A percentile compares a stretch with the other conserved stretches of the same genome.
Evolutionary conservation across 2,329 filamentous ascomycete genomes (phyloP).

Genomic region (Colletotrichum sp.): DNA sequence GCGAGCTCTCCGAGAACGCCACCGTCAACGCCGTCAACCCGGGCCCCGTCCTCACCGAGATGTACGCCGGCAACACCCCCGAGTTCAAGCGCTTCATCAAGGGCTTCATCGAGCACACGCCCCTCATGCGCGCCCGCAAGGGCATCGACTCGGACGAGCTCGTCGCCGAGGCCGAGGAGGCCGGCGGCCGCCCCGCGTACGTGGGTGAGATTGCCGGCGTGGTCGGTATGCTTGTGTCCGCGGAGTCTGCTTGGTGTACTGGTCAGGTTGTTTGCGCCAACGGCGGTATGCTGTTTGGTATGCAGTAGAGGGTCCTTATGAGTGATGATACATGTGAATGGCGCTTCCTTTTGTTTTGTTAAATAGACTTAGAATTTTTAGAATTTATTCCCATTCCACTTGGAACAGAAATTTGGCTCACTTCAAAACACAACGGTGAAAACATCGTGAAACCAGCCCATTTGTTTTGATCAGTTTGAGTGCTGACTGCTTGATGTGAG

Average conservation of each 20-base stretch:
- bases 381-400: constrained; percentile 7
- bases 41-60: constrained; percentile 58
- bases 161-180: constrained; percentile 61
- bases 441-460: not conserved
- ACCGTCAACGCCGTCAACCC: constrained; percentile 66
- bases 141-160: constrained; percentile 67
- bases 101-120: constrained; percentile 56
- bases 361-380: constrained; percentile 3
- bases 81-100: constrained; percentile 48
- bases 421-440: too few species aligned
- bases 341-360: not conserved
- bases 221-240: constrained; percentile 76
- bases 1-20: constrained; percentile 56
- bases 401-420: too few species aligned
- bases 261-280: constrained; percentile 83
- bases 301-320: constrained; percentile 27
- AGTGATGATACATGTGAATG: not conserved
- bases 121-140: constrained; percentile 65
- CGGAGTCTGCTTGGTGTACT: constrained; percentile 78
- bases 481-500: not conserved
- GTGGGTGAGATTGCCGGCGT: constrained; percentile 76
- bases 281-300: constrained; percentile 66
- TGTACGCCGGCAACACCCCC: constrained; percentile 51
- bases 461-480: not conserved
- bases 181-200: constrained; percentile 66